phyloP scores from a whole-genome alignment of 2,329 filamentous ascomycete genomes.

The Fusarium haematococcum region DNA sequence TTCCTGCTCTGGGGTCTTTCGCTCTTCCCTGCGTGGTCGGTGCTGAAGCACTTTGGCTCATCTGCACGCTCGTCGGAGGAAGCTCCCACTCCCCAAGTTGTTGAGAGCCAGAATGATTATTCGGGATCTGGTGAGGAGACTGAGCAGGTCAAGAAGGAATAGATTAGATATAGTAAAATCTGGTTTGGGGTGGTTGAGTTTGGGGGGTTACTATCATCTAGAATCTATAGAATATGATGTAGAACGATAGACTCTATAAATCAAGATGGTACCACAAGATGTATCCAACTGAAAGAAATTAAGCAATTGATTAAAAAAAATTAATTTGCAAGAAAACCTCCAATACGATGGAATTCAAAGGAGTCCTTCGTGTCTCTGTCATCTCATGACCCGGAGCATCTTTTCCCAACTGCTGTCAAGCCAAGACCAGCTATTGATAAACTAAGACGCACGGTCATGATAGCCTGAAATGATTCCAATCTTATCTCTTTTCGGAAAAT shows the following conservation, averaged over 20 bases:
- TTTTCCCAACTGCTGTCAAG: not conserved
- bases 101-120: constrained; percentile 23
- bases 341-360: not conserved
- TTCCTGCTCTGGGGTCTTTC: constrained; percentile 76
- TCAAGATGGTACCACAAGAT: not conserved
- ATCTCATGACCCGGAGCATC: not conserved
- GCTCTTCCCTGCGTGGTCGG: constrained; percentile 74
- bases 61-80: constrained; percentile 1
- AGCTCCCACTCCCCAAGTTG: not conserved
- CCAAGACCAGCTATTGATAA: not conserved
- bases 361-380: not conserved
- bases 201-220: too few relatives aligned
- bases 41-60: constrained; percentile 61
- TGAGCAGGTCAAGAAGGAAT: constrained; percentile 29
- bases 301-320: rapidly evolving
- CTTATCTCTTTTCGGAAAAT: not conserved
- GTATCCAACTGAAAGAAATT: rapidly evolving
- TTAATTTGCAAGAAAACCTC: not conserved
- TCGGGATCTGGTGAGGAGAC: constrained; percentile 39
- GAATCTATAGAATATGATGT: not conserved
- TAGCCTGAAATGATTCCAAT: not conserved
- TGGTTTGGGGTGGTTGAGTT: not conserved
- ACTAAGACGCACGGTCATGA: not conserved
- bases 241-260: not conserved
- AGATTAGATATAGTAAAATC: not conserved